Evolutionary conservation across 495 filamentous ascomycete genomes (phyloP).

Genomic region (Aspergillus sclerotioniger): DNA sequence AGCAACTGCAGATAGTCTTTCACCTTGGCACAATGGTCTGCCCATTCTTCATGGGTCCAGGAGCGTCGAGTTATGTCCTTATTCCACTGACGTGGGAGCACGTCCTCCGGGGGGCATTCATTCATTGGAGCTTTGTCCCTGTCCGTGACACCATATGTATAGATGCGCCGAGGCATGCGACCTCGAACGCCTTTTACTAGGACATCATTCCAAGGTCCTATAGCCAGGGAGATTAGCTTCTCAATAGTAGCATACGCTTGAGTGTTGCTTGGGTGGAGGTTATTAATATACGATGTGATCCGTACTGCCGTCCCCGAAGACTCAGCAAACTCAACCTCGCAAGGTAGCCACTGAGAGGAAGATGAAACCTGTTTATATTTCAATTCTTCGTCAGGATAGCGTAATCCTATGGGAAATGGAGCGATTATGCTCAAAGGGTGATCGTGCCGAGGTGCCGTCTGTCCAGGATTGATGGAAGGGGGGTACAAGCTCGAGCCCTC

Average conservation of each 20-base stretch:
- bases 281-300: slow-evolving; percentile 55
- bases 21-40: slow-evolving; percentile 5
- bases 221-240: slow-evolving; percentile 12
- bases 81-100: not conserved
- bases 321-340: slow-evolving; percentile 45
- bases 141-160: slow-evolving; percentile 11
- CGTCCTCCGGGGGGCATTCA: not conserved
- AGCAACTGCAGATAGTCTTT: slow-evolving; percentile 8
- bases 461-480: not conserved
- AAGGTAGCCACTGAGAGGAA: slow-evolving; percentile 55
- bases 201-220: slow-evolving; percentile 16
- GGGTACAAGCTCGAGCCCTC: too few relatives aligned
- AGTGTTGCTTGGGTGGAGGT: slow-evolving; percentile 47
- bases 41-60: slow-evolving; percentile 10
- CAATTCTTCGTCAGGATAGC: not conserved
- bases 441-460: not conserved
- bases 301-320: slow-evolving; percentile 14
- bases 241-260: slow-evolving; percentile 14
- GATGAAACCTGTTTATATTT: not conserved
- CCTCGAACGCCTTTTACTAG: slow-evolving; percentile 4
- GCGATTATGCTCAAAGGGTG: not conserved
- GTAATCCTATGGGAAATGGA: not conserved
- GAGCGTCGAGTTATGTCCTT: not conserved
- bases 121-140: not conserved
- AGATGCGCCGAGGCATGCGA: slow-evolving; percentile 13